A percentile compares a stretch with the other conserved stretches of the same genome.
phyloP scores from a whole-genome alignment of 73 alveolate species.

The Uronychia binucleata region DNA sequence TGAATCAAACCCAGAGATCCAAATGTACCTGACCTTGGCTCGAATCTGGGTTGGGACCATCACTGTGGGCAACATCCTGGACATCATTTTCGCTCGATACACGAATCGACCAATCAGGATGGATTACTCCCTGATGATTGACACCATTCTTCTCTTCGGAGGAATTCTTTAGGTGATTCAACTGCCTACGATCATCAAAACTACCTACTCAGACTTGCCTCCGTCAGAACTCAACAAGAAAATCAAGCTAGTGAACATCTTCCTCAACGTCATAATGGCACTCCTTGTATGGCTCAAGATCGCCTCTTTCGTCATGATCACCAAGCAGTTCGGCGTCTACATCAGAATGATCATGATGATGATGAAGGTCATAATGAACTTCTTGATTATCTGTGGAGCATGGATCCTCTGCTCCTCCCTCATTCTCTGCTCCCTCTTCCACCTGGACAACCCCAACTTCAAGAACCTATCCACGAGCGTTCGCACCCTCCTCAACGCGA shows the following conservation, averaged over 20 bases:
- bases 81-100: conserved; percentile 22
- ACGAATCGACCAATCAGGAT: conserved; percentile 19
- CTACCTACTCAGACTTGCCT: background rate
- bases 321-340: conserved; percentile 26
- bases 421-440: conserved; percentile 21
- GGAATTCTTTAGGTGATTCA: conserved; percentile 4
- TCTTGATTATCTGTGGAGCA: conserved; percentile 8
- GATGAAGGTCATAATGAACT: conserved; percentile 18
- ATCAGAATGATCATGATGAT: conserved; percentile 30
- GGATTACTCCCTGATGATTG: conserved; percentile 21
- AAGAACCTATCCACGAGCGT: background rate
- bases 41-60: conserved; percentile 46
- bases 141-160: conserved; percentile 30
- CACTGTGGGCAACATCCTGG: conserved; percentile 33
- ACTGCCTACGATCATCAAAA: conserved; percentile 11
- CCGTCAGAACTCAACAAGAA: background rate
- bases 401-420: conserved; percentile 34
- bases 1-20: background rate
- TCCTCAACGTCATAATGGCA: conserved; percentile 15
- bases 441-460: conserved; percentile 17
- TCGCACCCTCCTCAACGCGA: conserved; percentile 21
- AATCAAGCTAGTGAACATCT: conserved; percentile 4
- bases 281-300: conserved; percentile 39
- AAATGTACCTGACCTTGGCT: background rate
- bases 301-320: conserved; percentile 15